Evolutionary conservation across 352 stramenopile genomes (phyloP).

Genomic region (Poterioochromonas sp.): DNA sequence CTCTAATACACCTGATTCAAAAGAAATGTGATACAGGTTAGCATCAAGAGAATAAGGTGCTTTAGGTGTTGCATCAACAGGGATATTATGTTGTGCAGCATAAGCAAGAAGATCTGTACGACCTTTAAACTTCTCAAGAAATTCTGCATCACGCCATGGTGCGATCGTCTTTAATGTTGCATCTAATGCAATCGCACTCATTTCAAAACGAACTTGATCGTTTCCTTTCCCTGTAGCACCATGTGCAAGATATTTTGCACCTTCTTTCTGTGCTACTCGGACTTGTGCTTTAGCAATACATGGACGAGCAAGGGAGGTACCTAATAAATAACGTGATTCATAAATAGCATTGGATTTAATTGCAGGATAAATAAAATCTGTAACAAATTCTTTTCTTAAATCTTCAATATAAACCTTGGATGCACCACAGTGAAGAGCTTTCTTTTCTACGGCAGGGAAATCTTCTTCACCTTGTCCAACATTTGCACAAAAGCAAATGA

Average conservation of each 20-base stretch:
- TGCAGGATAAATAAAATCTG: constrained; percentile 79
- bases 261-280: constrained; percentile 77
- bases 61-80: constrained; percentile 90
- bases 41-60: constrained; percentile 95
- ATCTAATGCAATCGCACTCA: constrained; percentile 90
- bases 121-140: constrained; percentile 96
- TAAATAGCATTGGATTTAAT: constrained; percentile 89
- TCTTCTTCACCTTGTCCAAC: constrained; percentile 90
- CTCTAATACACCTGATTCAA: constrained; percentile 89
- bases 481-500: constrained; percentile 96
- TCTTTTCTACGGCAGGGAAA: constrained; percentile 83
- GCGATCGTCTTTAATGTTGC: constrained; percentile 89
- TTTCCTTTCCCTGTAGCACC: constrained; percentile 97
- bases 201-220: constrained; percentile 96
- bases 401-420: constrained; percentile 82
- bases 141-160: constrained; percentile 92
- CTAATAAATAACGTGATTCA: constrained; percentile 90
- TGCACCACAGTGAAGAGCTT: constrained; percentile 63
- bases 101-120: constrained; percentile 91
- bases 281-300: constrained; percentile 95
- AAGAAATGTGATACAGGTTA: constrained; percentile 97
- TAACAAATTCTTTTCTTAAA: constrained; percentile 91
- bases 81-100: constrained; percentile 88
- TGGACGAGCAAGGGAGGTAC: constrained; percentile 90
- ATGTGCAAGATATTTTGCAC: constrained; percentile 84